Evolutionary conservation across 331 rosid genomes (phyloP), one percentile per base, ranked within the genome.

Genomic region (Spiraea crenata): DNA sequence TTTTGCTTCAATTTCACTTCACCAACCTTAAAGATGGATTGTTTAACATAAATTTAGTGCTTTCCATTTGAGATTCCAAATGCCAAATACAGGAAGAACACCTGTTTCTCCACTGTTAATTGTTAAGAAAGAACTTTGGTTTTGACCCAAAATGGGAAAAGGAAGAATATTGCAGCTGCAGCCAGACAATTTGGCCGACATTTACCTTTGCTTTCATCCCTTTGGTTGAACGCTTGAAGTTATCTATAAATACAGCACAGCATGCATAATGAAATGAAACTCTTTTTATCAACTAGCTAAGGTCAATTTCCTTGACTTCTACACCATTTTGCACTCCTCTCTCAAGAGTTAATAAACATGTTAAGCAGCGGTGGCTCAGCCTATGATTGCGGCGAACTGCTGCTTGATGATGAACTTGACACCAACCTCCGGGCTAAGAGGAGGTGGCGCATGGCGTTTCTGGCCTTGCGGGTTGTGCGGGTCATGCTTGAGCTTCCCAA

Each of bases 341-440:
- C 63, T 57, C 13, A 58, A 35, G 20, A 61, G 1, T 25, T 25
- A 25, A 25, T 25, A 47, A 77, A 13, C 69, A 85, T 85, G 92
- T 35, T 72, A 2, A 76, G 57, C n/a, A 57, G 13, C 41, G 31
- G 2, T 25, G 31, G 31, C 31, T 25, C 31, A 0, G 35, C 3
- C 72, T 8, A 47, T 42, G 69, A 42, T 58, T 71, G 67, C 1
- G 61, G 52, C 9, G 34, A 78, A 15, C 44, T 73, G 48, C 59
- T 88, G 42, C 47, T 59, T 48, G 81, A 79, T 40, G 81, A 79
- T 40, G 74, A 58, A 2, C 47, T 85, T 46, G 57, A 42, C 37
- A 45, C 71, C 70, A 34, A 72, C 50, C 49, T 77, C 10, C 55
- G 25, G 44, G 78, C 83, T 59, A 74, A 76, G 35, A 76, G 9